Evolutionary conservation across 106 monocot species (phyloP), one percentile per base, ranked within the genome.

Genomic region (Acanthochlamys bracteata): DNA sequence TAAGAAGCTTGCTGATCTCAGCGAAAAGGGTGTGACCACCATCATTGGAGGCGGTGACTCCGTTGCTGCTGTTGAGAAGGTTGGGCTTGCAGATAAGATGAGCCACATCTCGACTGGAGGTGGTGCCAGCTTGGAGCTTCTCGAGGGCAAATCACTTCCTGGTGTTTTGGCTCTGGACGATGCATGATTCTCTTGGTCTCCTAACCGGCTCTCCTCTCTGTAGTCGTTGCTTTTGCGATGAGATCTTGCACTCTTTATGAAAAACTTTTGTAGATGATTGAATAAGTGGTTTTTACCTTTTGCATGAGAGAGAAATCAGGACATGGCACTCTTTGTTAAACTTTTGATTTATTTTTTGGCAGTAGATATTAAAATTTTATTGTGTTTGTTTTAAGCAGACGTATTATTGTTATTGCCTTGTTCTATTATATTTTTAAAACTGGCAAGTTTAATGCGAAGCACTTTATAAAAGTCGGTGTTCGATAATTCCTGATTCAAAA

Each of bases 161-260:
- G 86, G 86, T 26, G 86, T 86, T 55, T 75, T 82, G 65, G 86
- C 86, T 27, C 82, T 86, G 7, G 66, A 86, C 41, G 86, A 86
- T 33, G 86, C 86, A 39, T 86, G 43, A 86, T 22, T 25, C 39
- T 25, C 39, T 39, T 40, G 16, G 7, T 57, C 25, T 25, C 17
- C 25, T 55, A 42, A 26, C 20, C 41, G 15, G 6, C 20, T 19
- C 4, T 55, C 19, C 20, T 55, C 15, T 3, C 20, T 20, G 20
- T 2, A 55, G 22, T 17, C 55, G 49, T 17, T 49, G 15, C 49
- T 13, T 21, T 55, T 55, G 55, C 3, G n/a, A 21, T 60, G 66
- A 66, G 42, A 42, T 27, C 23, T 39, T 0, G 15, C 39, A 39
- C 17, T 16, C 11, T 16, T 61, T 27, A 14, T 51, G 6, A 55